A percentile compares a stretch with the other conserved stretches of the same genome.
These are phyloP conservation scores for Trichosporon coremiiforme DNA, from an alignment of 1,284 basidiomycete species.

Conservation along the genomic window DNA sequence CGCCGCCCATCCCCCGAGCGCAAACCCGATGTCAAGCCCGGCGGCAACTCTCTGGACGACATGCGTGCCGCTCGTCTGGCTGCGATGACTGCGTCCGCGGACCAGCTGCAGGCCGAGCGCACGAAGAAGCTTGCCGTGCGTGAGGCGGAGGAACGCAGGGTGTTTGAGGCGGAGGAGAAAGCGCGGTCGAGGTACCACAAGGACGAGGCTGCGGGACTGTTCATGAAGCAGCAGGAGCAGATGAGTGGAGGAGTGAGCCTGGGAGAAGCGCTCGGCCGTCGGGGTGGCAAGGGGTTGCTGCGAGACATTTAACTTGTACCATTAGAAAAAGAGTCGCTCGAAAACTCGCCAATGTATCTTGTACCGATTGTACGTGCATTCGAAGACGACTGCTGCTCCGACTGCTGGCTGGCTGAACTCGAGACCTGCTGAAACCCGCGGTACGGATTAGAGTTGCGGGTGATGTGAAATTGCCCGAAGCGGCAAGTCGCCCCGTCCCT, in stretches of 20 bases:
- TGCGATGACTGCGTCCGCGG: slow-evolving; percentile 77
- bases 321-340: background rate
- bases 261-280: slow-evolving; percentile 48
- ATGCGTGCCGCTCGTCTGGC: slow-evolving; percentile 80
- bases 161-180: slow-evolving; percentile 42
- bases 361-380: background rate
- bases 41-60: slow-evolving; percentile 53
- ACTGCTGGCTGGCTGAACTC: too few relatives aligned
- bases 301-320: slow-evolving; percentile 43
- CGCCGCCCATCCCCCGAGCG: slow-evolving; percentile 36
- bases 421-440: background rate
- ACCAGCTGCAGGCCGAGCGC: slow-evolving; percentile 57
- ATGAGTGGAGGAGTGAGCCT: slow-evolving; percentile 45
- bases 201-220: slow-evolving; percentile 50
- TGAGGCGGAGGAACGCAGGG: slow-evolving; percentile 41
- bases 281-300: slow-evolving; percentile 52
- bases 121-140: slow-evolving; percentile 42
- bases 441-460: slow-evolving; percentile 3
- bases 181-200: slow-evolving; percentile 48
- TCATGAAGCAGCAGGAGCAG: slow-evolving; percentile 52
- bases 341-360: background rate
- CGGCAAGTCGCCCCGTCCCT: slow-evolving; percentile 3
- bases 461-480: slow-evolving; percentile 15
- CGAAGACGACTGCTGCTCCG: background rate
- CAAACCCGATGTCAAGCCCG: slow-evolving; percentile 27